phyloP scores from a whole-genome alignment of 345 rosid species.

The Acer yangbiense region DNA sequence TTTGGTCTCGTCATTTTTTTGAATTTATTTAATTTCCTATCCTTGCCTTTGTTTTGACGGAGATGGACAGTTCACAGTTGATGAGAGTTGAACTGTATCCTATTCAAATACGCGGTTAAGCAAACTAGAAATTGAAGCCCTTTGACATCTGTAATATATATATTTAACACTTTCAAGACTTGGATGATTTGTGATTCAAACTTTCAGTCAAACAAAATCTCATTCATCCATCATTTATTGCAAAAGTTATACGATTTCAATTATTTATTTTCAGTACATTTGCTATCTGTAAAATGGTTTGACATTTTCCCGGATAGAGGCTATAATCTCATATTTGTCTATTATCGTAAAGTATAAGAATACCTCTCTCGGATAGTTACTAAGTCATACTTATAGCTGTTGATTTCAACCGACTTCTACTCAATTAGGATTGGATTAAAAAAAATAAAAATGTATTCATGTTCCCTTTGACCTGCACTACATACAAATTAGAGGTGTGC shows the following conservation, averaged over 20 bases:
- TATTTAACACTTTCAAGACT: background rate
- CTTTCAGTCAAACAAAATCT: constrained; percentile 2
- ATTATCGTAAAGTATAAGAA: no score
- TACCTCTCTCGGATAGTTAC: no score
- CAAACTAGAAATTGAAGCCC: background rate
- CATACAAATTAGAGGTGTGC: no score
- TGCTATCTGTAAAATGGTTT: no score
- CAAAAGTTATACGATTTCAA: background rate
- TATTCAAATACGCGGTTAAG: constrained; percentile 5
- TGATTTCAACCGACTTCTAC: no score
- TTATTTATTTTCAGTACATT: no score
- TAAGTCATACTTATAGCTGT: no score
- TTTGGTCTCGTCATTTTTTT: background rate
- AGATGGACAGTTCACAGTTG: background rate
- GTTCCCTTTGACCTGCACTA: no score
- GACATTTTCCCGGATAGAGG: no score
- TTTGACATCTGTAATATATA: background rate
- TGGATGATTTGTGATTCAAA: background rate
- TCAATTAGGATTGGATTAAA: no score
- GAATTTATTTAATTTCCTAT: constrained; percentile 5
- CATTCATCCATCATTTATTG: background rate
- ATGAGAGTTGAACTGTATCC: background rate
- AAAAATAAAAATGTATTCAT: no score
- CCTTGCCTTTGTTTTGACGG: background rate
- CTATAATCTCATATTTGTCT: no score